phyloP scores from a whole-genome alignment of 352 stramenopile species.

The Phytophthora sp. region DNA sequence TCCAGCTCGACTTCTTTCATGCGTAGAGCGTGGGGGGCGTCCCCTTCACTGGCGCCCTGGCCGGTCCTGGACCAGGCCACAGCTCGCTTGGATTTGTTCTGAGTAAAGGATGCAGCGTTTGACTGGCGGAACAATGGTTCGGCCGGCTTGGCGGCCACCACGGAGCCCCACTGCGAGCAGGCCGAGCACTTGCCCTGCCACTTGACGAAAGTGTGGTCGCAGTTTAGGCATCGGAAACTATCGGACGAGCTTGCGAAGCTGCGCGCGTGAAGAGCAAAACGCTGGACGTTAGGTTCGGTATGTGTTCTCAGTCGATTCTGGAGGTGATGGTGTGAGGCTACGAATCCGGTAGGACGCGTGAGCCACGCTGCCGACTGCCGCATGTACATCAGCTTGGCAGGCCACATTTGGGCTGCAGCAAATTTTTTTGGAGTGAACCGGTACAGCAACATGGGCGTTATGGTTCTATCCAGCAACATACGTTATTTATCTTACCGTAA shows the following conservation, averaged over 20 bases:
- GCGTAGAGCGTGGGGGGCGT: slow-evolving; percentile 43
- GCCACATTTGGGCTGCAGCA: no score
- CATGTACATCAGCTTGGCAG: no score
- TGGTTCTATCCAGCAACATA: no score
- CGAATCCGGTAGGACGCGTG: no score
- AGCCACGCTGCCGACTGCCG: no score
- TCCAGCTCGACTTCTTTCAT: slow-evolving; percentile 79
- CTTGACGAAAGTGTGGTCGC: slow-evolving; percentile 75
- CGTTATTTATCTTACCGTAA: no score
- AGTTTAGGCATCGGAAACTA: slow-evolving; percentile 58
- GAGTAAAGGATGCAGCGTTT: slow-evolving; percentile 58
- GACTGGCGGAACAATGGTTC: slow-evolving; percentile 62
- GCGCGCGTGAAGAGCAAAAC: background rate
- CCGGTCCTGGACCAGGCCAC: slow-evolving; percentile 45
- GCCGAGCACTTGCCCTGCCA: slow-evolving; percentile 88
- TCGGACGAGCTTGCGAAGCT: slow-evolving; percentile 32
- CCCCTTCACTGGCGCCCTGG: slow-evolving; percentile 26
- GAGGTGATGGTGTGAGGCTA: background rate
- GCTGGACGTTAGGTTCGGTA: background rate
- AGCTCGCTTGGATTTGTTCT: slow-evolving; percentile 39
- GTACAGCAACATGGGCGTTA: no score
- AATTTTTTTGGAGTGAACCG: no score
- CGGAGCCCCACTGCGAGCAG: slow-evolving; percentile 92
- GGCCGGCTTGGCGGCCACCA: slow-evolving; percentile 61
- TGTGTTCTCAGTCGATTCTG: background rate